Base-by-base conservation (phyloP, 768 basidiomycete genomes). In the Podaxis sp. region DNA sequence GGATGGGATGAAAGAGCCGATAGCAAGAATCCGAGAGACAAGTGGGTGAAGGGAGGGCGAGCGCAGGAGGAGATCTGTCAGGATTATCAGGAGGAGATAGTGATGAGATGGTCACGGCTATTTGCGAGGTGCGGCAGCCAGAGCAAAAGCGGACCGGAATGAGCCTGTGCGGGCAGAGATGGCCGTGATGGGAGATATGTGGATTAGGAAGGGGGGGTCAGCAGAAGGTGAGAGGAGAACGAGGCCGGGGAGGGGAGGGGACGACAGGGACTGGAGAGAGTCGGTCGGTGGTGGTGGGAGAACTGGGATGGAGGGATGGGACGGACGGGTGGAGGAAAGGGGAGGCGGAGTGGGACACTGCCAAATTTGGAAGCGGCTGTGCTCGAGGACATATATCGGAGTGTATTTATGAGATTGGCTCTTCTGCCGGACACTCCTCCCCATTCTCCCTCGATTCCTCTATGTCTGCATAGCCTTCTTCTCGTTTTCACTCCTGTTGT, bases 171-270 rank as follows among this genome's bases (percentile, higher is more conserved):
- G 71, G 71, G 64, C 49, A 67, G 46, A 40, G 12, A 66, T 66
- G 69, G 48, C 71, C 71, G 71, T 66, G 68, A 65, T 72, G 70
- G 52, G 71, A 72, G 63, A 60, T 38, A 44, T 17, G 56, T 57
- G 59, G 30, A 4, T 22, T 4, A 22, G 54, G n/a, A 54, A 36
- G 17, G 38, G 22, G 57, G 19, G 57, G 19, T 48, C 60, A 64
- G 30, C 48, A 44, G 59, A 53, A 24, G 59, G 24, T 8, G 48
- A 38, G 42, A 39, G 49, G 15, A 57, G 33, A 6, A 28, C 8
- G 26, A 2, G 9, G 54, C 19, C 44, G 1, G n/a, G 6, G 61
- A 11, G 13, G 7, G 39, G 22, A n/a, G 24, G 9, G 28, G 56
- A 15, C 11, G 33, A 28, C 9, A 26, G 11, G 51, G 17, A 24